Evolutionary conservation across 306 rosid genomes (phyloP), one percentile per base, ranked within the genome.

Genomic region (Arachis hypogaea): DNA sequence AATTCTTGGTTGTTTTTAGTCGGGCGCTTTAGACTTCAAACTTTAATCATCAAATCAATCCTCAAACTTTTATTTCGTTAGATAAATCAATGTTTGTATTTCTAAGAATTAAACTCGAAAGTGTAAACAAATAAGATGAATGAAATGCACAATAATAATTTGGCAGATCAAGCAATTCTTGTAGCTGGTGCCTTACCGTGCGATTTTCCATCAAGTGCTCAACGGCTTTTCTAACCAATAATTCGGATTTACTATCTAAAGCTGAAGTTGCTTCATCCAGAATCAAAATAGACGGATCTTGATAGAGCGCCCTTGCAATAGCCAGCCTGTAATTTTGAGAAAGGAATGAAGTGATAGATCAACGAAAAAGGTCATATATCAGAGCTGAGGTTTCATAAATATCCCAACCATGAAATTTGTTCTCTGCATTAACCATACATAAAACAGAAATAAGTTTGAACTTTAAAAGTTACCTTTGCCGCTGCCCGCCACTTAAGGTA

Each of bases 211-310:
- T 89, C 86, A 93, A 66, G 28, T 82, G 88, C 76, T 84, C 80
- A 41, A 93, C 80, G 47, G 96, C 98, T 82, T 91, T 86, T 80
- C 92, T 73, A 84, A 86, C 96, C 77, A 85, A 59, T 62, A 81
- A 75, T 85, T 93, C 98, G 59, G 97, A 88, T 82, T 74, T 85
- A 73, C 92, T 86, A 80, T 93, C 98, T 55, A 93, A 81, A 71
- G 97, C 90, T 56, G 98, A 93, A 66, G 96, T 93, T 64, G 97
- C 97, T 82, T 93, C 98, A 45, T 93, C 96, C 79, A 93, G 82
- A 71, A 93, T 86, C 57, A 93, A 84, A 45, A 91, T 79, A 36
- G 96, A 85, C 75, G 97, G 85, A 40, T 91, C 80, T 67, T 91
- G 92, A 72, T 89, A 93, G 40, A 93, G 84, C 45, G 96, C 96